A percentile compares a stretch with the other conserved stretches of the same genome.
Conservation (phyloP, 2,329 filamentous ascomycete genomes). For the Aspergillus sp. region DNA sequence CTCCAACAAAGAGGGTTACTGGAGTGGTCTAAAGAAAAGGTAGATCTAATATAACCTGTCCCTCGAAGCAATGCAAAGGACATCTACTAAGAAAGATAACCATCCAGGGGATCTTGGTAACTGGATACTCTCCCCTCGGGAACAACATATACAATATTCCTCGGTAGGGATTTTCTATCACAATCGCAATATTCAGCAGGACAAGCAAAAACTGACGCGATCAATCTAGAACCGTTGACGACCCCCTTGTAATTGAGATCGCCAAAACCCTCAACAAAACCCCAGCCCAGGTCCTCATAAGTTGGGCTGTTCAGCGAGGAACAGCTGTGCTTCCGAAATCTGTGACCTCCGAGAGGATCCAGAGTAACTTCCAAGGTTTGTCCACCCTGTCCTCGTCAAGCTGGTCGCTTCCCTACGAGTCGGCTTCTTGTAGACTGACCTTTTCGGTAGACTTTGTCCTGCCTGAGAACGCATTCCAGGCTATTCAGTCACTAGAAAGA, state of each 20-base stretch:
- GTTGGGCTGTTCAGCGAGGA: slow-evolving; percentile 19
- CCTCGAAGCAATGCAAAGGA: background rate
- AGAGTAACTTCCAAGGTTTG: slow-evolving; percentile 17
- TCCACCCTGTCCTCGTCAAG: too few relatives aligned
- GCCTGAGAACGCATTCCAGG: slow-evolving; percentile 12
- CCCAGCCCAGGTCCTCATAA: slow-evolving; percentile 15
- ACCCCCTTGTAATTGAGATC: slow-evolving; percentile 12
- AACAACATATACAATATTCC: slow-evolving; percentile 31
- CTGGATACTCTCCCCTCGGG: slow-evolving; percentile 50
- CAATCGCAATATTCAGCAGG: background rate
- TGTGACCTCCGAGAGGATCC: slow-evolving; percentile 15
- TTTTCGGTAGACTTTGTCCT: slow-evolving; percentile 15
- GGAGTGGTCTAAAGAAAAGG: slow-evolving; percentile 22
- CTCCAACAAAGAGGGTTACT: slow-evolving; percentile 30
- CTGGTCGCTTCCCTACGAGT: background rate
- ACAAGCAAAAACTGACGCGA: background rate
- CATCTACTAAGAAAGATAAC: background rate
- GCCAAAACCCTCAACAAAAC: slow-evolving; percentile 13
- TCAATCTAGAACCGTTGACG: slow-evolving; percentile 13
- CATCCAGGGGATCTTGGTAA: slow-evolving; percentile 44
- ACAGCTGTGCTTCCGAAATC: slow-evolving; percentile 18
- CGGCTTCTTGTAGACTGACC: background rate
- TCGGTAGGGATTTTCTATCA: slow-evolving; percentile 2
- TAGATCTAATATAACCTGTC: background rate
- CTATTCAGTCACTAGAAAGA: slow-evolving; percentile 15